These are phyloP conservation scores for Leccinum fuscescens DNA, from an alignment of 1,284 basidiomycete genomes.

Conservation along the genomic window DNA sequence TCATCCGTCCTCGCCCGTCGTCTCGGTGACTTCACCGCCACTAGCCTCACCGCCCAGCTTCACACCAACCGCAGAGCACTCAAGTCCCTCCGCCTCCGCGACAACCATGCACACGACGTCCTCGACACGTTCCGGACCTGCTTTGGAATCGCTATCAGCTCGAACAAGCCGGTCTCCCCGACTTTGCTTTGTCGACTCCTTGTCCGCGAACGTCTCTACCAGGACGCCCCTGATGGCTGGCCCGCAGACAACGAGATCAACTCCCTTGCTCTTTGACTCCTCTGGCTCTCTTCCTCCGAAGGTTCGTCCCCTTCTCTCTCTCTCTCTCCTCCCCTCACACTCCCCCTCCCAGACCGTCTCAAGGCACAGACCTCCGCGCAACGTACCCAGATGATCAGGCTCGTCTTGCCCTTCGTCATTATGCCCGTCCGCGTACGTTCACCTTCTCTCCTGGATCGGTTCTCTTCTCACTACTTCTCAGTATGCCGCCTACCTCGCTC, in stretches of 20 bases:
- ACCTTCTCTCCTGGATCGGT: background rate
- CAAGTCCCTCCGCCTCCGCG: slow-evolving; percentile 38
- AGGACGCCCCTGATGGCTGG: slow-evolving; percentile 48
- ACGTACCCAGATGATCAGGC: slow-evolving; percentile 46
- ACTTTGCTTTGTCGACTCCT: slow-evolving; percentile 47
- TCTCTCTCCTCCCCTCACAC: background rate
- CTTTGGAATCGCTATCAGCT: slow-evolving; percentile 64
- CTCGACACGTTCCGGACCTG: slow-evolving; percentile 46
- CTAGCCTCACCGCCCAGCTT: slow-evolving; percentile 46
- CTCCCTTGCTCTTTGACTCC: slow-evolving; percentile 58
- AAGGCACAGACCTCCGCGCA: slow-evolving; percentile 38
- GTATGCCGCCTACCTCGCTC: slow-evolving; percentile 58
- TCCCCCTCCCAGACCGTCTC: slow-evolving; percentile 44
- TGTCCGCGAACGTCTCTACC: slow-evolving; percentile 46
- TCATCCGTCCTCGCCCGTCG: slow-evolving; percentile 41
- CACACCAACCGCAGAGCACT: slow-evolving; percentile 43
- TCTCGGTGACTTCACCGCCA: slow-evolving; percentile 41
- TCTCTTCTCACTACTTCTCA: slow-evolving; percentile 23
- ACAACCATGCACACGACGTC: slow-evolving; percentile 42
- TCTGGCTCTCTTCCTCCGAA: slow-evolving; percentile 59
- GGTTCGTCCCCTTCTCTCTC: slow-evolving; percentile 32
- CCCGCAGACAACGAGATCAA: slow-evolving; percentile 50
- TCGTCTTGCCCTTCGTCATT: slow-evolving; percentile 58
- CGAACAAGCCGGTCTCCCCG: slow-evolving; percentile 46
- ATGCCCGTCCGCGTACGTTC: slow-evolving; percentile 48